phyloP scores from a whole-genome alignment of 2,329 filamentous ascomycete species.

The Metarhizium rileyi region DNA sequence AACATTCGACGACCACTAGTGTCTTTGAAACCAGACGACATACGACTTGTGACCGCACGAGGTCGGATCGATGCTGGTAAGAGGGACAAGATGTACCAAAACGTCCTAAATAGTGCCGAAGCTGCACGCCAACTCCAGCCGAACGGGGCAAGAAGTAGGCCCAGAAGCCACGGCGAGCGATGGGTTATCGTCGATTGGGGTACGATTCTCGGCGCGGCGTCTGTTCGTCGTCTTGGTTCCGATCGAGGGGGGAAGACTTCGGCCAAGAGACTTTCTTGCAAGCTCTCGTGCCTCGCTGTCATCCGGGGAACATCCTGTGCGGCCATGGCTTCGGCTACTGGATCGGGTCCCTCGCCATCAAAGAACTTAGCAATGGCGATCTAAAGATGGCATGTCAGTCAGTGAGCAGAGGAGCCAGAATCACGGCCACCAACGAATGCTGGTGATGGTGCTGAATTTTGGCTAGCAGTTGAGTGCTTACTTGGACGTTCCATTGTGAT shows the following conservation, averaged over 20 bases:
- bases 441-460: background rate
- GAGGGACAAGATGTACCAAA: slow-evolving; percentile 73
- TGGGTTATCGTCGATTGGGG: slow-evolving; percentile 62
- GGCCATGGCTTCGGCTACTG: slow-evolving; percentile 64
- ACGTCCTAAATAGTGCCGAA: slow-evolving; percentile 57
- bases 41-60: slow-evolving; percentile 42
- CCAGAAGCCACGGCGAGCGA: slow-evolving; percentile 64
- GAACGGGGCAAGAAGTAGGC: slow-evolving; percentile 73
- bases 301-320: slow-evolving; percentile 53
- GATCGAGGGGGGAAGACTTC: slow-evolving; percentile 13
- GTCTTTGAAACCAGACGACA: slow-evolving; percentile 43
- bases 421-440: background rate
- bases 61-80: slow-evolving; percentile 57
- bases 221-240: slow-evolving; percentile 26
- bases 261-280: slow-evolving; percentile 49
- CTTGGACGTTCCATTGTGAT: slow-evolving; percentile 95
- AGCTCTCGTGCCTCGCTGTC: slow-evolving; percentile 60
- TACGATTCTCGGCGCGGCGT: slow-evolving; percentile 77
- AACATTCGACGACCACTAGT: slow-evolving; percentile 64
- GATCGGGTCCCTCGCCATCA: slow-evolving; percentile 83
- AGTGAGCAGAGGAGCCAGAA: background rate
- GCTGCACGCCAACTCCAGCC: slow-evolving; percentile 66
- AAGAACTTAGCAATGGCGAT: slow-evolving; percentile 98
- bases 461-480: slow-evolving; percentile 23
- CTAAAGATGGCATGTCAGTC: slow-evolving; percentile 32